Evolutionary conservation across 768 basidiomycete genomes (phyloP).

Genomic region (Lentinula boryana): DNA sequence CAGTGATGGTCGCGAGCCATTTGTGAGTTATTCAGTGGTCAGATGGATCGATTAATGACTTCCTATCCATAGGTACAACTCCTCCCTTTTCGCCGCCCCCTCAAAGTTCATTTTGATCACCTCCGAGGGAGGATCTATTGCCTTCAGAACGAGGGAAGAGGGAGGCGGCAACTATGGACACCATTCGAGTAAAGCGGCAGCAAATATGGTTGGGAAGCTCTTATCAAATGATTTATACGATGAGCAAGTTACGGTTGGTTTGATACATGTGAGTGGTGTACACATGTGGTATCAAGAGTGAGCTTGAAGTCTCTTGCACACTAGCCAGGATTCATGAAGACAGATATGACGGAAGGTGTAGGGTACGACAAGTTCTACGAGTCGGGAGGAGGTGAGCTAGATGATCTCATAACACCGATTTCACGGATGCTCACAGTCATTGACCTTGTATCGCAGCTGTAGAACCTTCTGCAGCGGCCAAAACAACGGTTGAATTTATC

Average conservation of each 20-base stretch:
- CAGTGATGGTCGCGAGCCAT: slow-evolving; percentile 28
- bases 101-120: slow-evolving; percentile 38
- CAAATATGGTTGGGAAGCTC: slow-evolving; percentile 42
- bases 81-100: slow-evolving; percentile 17
- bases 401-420: not conserved
- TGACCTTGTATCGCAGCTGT: slow-evolving; percentile 25
- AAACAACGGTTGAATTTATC: slow-evolving; percentile 31
- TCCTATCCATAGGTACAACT: slow-evolving; percentile 11
- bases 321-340: slow-evolving; percentile 44
- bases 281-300: too few relatives aligned
- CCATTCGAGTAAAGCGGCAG: slow-evolving; percentile 42
- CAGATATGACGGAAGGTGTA: slow-evolving; percentile 38
- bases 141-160: slow-evolving; percentile 34
- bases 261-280: slow-evolving; percentile 34
- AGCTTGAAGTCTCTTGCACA: not conserved
- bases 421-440: not conserved
- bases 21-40: slow-evolving; percentile 11
- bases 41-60: not conserved
- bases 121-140: slow-evolving; percentile 40
- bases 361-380: slow-evolving; percentile 40
- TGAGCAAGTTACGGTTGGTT: slow-evolving; percentile 30
- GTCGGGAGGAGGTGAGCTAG: slow-evolving; percentile 31
- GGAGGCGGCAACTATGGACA: slow-evolving; percentile 45
- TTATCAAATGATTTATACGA: slow-evolving; percentile 32
- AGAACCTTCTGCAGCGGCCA: slow-evolving; percentile 35